Percentiles rank a stretch among this genome's conserved stretches.
Conservation (phyloP, 1,139 yeast species). For the Geotrichum siamense region DNA sequence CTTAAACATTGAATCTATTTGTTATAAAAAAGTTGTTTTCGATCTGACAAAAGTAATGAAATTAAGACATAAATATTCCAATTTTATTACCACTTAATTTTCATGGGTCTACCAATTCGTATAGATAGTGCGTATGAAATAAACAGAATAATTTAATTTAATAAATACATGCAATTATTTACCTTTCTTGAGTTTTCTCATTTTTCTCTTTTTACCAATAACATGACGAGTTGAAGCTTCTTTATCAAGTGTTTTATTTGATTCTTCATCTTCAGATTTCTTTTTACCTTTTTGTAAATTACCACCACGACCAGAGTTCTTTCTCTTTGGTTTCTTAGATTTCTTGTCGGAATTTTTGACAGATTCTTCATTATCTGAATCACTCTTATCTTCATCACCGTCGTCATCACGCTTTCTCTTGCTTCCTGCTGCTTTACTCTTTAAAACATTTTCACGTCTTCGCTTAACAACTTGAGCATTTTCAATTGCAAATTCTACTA, state of each 20-base stretch:
- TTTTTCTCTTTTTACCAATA: slow-evolving; percentile 28
- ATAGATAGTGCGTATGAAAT: too few relatives aligned
- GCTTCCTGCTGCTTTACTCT: slow-evolving; percentile 22
- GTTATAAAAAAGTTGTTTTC: too few relatives aligned
- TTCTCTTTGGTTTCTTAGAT: slow-evolving; percentile 17
- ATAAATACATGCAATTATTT: slow-evolving; percentile 10
- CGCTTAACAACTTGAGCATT: slow-evolving; percentile 90
- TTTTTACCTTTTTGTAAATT: slow-evolving; percentile 27
- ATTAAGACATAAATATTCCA: too few relatives aligned
- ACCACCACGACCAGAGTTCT: slow-evolving; percentile 28
- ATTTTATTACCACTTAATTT: too few relatives aligned
- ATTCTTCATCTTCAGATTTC: slow-evolving; percentile 29
- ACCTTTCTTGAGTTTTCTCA: slow-evolving; percentile 24
- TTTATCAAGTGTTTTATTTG: slow-evolving; percentile 14
- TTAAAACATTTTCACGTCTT: slow-evolving; percentile 51
- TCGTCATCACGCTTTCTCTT: slow-evolving; percentile 33
- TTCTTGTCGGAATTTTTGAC: slow-evolving; percentile 23
- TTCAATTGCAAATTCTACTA: slow-evolving; percentile 93
- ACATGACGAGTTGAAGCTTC: slow-evolving; percentile 21
- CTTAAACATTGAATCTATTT: too few relatives aligned
- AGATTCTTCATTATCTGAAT: slow-evolving; percentile 19
- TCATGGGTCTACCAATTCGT: too few relatives aligned
- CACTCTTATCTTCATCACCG: slow-evolving; percentile 36
- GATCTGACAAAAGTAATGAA: too few relatives aligned
- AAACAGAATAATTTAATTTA: too few relatives aligned